Evolutionary conservation across 257 asterid species (phyloP).

Genomic region (Gentiana macrophylla): DNA sequence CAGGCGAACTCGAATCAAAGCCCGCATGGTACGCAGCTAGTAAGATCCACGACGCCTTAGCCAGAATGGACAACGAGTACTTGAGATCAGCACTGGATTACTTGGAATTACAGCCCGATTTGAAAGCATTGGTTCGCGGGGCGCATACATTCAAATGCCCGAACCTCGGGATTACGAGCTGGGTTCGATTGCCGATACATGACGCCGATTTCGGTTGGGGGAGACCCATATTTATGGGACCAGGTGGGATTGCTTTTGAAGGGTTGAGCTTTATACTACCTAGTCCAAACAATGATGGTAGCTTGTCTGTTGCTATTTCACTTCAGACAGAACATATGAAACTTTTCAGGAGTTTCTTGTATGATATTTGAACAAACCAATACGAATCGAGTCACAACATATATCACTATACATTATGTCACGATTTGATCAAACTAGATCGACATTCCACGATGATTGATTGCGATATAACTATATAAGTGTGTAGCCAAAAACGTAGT

Average conservation of each 20-base stretch:
- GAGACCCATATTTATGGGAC: slow-evolving; percentile 80
- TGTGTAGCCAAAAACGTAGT: too few species aligned
- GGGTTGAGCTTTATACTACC: slow-evolving; percentile 76
- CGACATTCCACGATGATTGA: not conserved
- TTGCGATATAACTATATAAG: too few species aligned
- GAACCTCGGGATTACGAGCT: slow-evolving; percentile 81
- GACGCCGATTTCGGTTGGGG: slow-evolving; percentile 95
- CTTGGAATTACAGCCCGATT: slow-evolving; percentile 76
- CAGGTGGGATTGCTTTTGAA: slow-evolving; percentile 84
- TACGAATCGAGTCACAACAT: not conserved
- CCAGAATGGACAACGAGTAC: slow-evolving; percentile 70
- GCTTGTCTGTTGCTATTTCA: slow-evolving; percentile 67
- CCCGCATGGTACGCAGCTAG: slow-evolving; percentile 67
- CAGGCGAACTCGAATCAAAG: slow-evolving; percentile 51
- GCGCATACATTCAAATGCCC: slow-evolving; percentile 86
- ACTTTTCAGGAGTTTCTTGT: slow-evolving; percentile 52
- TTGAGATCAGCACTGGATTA: slow-evolving; percentile 79
- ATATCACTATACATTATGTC: not conserved
- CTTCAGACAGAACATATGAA: slow-evolving; percentile 75
- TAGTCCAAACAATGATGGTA: slow-evolving; percentile 54
- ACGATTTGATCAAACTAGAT: not conserved
- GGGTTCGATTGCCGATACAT: slow-evolving; percentile 81
- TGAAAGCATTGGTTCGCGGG: slow-evolving; percentile 76
- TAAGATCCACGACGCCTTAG: slow-evolving; percentile 56
- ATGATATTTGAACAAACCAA: slow-evolving; percentile 35